phyloP scores from a whole-genome alignment of 1,139 yeast genomes.

The Fermentozyma sake region DNA sequence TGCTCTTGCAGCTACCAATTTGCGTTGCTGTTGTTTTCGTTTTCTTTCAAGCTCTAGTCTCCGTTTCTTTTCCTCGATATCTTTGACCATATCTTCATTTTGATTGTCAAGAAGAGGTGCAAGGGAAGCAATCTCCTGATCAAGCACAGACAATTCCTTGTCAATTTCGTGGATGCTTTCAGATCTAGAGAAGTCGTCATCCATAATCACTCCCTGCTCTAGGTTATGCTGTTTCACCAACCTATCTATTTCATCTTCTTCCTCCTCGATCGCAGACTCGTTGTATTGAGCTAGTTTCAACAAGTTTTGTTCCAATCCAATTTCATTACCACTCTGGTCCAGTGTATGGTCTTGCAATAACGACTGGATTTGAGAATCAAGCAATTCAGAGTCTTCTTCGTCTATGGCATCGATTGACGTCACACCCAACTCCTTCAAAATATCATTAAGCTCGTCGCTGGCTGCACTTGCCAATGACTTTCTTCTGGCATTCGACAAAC shows the following conservation, averaged over 20 bases:
- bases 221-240: conserved; percentile 33
- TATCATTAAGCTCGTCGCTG: conserved; percentile 37
- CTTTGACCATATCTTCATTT: conserved; percentile 24
- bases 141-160: conserved; percentile 29
- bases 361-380: conserved; percentile 34
- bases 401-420: conserved; percentile 34
- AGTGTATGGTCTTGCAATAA: conserved; percentile 27
- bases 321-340: conserved; percentile 13
- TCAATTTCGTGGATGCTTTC: conserved; percentile 12
- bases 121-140: conserved; percentile 38
- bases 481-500: conserved; percentile 35
- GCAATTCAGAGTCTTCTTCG: conserved; percentile 29
- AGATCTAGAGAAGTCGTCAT: too few species aligned
- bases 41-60: conserved; percentile 20
- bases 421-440: conserved; percentile 36
- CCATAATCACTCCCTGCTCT: conserved; percentile 28
- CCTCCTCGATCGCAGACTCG: conserved; percentile 31
- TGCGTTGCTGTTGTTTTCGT: conserved; percentile 15
- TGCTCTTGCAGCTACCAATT: conserved; percentile 2
- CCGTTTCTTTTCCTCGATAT: conserved; percentile 19
- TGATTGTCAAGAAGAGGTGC: conserved; percentile 38
- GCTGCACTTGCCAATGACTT: conserved; percentile 39
- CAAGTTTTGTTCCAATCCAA: conserved; percentile 14
- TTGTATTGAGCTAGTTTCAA: conserved; percentile 20
- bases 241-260: conserved; percentile 37